Base-by-base conservation (phyloP, 495 filamentous ascomycete species). In the Xylaria longipes region DNA sequence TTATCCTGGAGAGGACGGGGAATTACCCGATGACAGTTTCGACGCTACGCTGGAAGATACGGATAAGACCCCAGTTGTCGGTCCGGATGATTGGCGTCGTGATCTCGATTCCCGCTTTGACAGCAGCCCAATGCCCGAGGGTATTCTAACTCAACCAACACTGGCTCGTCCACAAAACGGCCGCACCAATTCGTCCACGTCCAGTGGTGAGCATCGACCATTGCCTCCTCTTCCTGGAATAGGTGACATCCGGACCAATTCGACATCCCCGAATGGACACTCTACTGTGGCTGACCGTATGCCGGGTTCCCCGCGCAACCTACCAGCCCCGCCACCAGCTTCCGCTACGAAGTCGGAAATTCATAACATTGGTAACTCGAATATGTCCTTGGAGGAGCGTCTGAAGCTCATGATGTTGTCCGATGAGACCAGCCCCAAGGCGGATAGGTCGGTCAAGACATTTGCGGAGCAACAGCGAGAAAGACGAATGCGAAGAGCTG, bases 11-110 rank as follows among this genome's bases (percentile, higher is more conserved):
- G 90, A 89, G 39, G 90, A 89, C 6, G 90, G 85, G 3, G 79
- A 89, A 15, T 89, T 92, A 64, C 88, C 88, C 39, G 94, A 97
- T 52, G 94, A 97, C 78, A 97, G 94, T 81, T 97, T 97, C 75
- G 94, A 97, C 80, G 94, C 91, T 5, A 95, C 93, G 5, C 87
- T 97, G 31, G 95, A 98, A 80, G 96, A 99, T 77, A 92, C 93
- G 25, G 94, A 97, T 74, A 97, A 98, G 83, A 98, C 97, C 0
- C 95, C 96, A 3, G 97, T 99, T 27, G 96, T 99, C 35, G 87
- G 97, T 58, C 96, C 96, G 3, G 97, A 98, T 74, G 94, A 97
- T 75, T 99, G 96, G 96, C 88, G 92, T 56, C 92, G 93, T 72
- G 91, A 91, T 66, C 84, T 91, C 3, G 92, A 93, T 27, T 90